Conservation (phyloP, 345 rosid species). For the Atalantia buxifolia region DNA sequence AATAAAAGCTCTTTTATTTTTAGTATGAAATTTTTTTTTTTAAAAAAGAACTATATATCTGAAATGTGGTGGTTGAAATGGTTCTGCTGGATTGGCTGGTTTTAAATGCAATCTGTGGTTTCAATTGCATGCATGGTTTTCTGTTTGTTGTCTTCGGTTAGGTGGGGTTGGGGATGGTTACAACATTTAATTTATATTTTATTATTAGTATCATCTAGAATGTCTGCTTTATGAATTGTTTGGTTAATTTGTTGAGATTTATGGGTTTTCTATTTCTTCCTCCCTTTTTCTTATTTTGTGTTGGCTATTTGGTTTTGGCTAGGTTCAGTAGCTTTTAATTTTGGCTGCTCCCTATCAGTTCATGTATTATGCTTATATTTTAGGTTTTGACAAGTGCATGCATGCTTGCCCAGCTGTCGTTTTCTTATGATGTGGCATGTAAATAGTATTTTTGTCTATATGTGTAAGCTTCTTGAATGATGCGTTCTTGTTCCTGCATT, state of each 20-base stretch:
- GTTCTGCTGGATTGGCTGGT: not conserved
- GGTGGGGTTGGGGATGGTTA: conserved; percentile 1
- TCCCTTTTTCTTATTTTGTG: not conserved
- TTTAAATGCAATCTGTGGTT: not conserved
- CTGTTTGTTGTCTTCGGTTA: not conserved
- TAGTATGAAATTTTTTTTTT: not conserved
- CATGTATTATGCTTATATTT: not conserved
- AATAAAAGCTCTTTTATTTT: not conserved
- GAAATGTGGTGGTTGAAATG: not conserved
- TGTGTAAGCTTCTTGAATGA: conserved; percentile 20
- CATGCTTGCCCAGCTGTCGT: conserved; percentile 34
- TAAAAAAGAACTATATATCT: not conserved
- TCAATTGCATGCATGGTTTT: not conserved
- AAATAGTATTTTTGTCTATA: conserved; percentile 14
- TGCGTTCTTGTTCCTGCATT: conserved; percentile 1
- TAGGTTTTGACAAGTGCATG: conserved; percentile 1
- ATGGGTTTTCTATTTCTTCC: not conserved
- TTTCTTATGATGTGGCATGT: conserved; percentile 3
- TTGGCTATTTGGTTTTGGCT: not conserved
- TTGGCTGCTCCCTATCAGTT: not conserved
- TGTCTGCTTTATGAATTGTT: not conserved
- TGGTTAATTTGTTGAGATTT: not conserved
- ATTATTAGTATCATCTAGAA: not conserved
- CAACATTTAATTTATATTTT: not conserved
- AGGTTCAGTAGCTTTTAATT: not conserved